phyloP scores from a whole-genome alignment of 2,329 filamentous ascomycete genomes.

The Hypoxylon sp. region DNA sequence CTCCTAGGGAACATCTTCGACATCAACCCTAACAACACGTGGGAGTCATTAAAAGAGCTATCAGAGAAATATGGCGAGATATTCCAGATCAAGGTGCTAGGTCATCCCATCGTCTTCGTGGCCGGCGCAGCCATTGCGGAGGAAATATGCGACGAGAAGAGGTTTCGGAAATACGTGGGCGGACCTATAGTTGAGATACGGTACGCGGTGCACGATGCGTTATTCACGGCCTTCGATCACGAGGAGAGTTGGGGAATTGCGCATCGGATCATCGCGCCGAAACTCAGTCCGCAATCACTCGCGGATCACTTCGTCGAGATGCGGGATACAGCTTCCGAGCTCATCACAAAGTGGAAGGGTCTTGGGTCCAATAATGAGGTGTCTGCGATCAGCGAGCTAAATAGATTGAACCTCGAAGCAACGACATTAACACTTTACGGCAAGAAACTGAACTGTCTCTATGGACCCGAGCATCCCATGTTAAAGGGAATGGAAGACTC shows the following conservation, averaged over 20 bases:
- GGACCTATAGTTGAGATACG: constrained; percentile 68
- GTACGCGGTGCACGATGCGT: constrained; percentile 63
- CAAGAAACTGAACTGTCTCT: constrained; percentile 63
- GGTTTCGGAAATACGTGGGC: constrained; percentile 69
- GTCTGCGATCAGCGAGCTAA: constrained; percentile 65
- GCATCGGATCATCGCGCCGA: constrained; percentile 67
- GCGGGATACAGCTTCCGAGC: constrained; percentile 63
- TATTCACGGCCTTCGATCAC: constrained; percentile 67
- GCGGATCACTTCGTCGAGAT: constrained; percentile 63
- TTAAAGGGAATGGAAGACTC: constrained; percentile 68
- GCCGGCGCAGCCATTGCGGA: constrained; percentile 59
- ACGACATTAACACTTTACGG: constrained; percentile 67
- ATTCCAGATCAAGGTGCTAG: constrained; percentile 61
- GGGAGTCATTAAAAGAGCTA: constrained; percentile 64
- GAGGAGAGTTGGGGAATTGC: constrained; percentile 66
- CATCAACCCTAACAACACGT: constrained; percentile 64
- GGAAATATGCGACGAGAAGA: constrained; percentile 65
- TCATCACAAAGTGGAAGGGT: constrained; percentile 65
- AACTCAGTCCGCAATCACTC: constrained; percentile 56
- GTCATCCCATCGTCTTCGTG: constrained; percentile 60
- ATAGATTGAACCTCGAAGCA: constrained; percentile 67
- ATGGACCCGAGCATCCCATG: constrained; percentile 63
- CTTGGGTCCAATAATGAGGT: constrained; percentile 58
- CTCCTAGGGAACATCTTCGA: constrained; percentile 67
- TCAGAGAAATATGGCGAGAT: constrained; percentile 64